phyloP scores from a whole-genome alignment of 2,329 filamentous ascomycete genomes.

The Ascochyta clinopodiicola region DNA sequence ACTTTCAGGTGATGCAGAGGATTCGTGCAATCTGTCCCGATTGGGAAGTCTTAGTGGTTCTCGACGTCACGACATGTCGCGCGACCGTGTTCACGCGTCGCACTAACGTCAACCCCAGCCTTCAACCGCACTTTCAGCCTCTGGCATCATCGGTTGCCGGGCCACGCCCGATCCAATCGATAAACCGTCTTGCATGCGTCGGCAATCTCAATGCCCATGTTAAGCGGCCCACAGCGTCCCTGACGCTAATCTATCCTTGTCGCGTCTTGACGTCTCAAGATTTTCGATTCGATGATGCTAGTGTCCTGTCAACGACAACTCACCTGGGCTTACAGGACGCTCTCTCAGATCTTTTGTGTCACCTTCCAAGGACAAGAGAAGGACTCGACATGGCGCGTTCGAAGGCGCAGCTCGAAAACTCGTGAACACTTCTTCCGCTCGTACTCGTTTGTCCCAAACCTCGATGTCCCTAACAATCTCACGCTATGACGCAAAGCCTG shows the following conservation, averaged over 20 bases:
- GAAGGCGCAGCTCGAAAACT: too few relatives aligned
- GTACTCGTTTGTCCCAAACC: neutral
- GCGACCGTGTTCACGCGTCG: conserved; percentile 28
- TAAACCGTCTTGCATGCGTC: conserved; percentile 32
- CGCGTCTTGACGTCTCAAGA: conserved; percentile 29
- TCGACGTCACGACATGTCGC: conserved; percentile 29
- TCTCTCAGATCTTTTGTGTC: neutral
- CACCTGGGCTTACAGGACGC: neutral
- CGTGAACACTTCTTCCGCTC: too few relatives aligned
- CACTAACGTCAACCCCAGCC: conserved; percentile 18
- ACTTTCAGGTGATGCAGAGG: conserved; percentile 4
- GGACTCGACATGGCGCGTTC: too few relatives aligned
- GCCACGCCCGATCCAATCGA: conserved; percentile 18
- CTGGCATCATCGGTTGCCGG: conserved; percentile 15
- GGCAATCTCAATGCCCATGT: conserved; percentile 24
- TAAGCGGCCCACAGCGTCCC: conserved; percentile 23
- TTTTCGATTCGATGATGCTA: neutral
- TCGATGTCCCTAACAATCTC: neutral
- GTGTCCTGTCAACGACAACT: neutral
- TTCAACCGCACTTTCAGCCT: conserved; percentile 9
- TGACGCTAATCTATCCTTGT: conserved; percentile 27
- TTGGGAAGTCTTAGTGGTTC: conserved; percentile 16
- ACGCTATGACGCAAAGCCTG: conserved; percentile 4
- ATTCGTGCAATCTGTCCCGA: neutral
- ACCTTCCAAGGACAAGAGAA: too few relatives aligned